Conservation (phyloP, 208 protist genomes). For the Tritrichomonas musculus region DNA sequence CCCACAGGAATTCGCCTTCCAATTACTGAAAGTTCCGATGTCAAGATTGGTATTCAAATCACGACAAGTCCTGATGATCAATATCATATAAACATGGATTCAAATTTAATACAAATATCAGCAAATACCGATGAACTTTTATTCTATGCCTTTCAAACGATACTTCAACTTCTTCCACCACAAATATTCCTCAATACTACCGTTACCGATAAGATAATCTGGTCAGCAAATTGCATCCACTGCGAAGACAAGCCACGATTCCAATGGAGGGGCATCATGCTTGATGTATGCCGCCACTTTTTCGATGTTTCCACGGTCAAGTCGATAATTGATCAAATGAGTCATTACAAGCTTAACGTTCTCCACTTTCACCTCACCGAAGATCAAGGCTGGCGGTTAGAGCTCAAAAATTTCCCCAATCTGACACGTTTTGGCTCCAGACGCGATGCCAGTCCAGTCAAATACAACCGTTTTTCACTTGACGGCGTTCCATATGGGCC, state of each 20-base stretch:
- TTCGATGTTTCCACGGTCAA: not conserved
- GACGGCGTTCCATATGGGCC: not conserved
- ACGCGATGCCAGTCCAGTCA: not conserved
- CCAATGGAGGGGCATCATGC: constrained; percentile 4
- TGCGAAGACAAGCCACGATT: not conserved
- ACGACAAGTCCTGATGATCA: no score
- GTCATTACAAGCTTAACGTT: not conserved
- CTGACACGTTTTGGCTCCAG: not conserved
- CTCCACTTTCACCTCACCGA: not conserved
- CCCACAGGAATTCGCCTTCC: no score
- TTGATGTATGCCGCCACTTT: constrained; percentile 34
- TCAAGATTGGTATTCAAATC: no score
- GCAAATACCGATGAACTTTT: no score
- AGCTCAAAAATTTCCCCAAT: not conserved
- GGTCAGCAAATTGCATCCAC: not conserved
- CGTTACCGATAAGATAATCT: no score
- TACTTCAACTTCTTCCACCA: not conserved
- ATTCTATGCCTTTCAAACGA: not conserved
- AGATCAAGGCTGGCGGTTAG: not conserved
- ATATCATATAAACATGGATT: no score
- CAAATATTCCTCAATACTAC: no score
- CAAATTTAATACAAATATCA: no score
- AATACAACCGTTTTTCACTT: no score
- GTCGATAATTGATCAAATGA: not conserved
- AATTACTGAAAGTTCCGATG: no score